Evolutionary conservation across 163 green algal genomes (phyloP), one percentile per base, ranked within the genome.

Genomic region (Chlamydomonas reinhardtii): DNA sequence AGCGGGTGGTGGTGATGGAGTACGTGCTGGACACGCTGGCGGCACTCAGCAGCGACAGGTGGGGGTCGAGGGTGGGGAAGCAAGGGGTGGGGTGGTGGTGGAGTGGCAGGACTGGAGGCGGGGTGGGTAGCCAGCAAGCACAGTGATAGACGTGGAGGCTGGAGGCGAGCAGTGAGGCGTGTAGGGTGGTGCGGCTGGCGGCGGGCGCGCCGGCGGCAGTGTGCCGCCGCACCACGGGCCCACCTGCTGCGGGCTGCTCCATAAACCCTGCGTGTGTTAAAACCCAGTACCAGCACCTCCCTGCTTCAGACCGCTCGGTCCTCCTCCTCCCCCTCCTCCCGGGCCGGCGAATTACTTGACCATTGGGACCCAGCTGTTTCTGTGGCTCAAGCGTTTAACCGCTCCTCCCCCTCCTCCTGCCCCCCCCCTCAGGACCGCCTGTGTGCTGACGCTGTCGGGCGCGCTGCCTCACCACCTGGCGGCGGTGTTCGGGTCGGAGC

Each of bases 1-100:
- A 99, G 76, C 90, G 94, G 27, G 92, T 98, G 69, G 88, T 98
- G 17, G 93, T 92, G 9, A 95, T 98, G 89, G 96, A 98, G 82
- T 97, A 97, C 82, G 94, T 98, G 82, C 77, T 97, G 31, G 96
- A 99, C 90, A 97, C 93, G 2, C 82, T 98, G 34, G 62, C 71
- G 2, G 90, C 88, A 29, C 98, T 97, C 89, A 94, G 97, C 52
- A 91, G 85, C 14, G 91, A 97, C 83, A 92, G 88, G 90, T 91
- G 78, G 68, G 35, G 32, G 69, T 65, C 27, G 20, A 34, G 81
- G 22, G 25, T 48, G 27, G 37, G 43, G 12, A 1, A 22, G 48
- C 11, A 56, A 14, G 6, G 48, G 48, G 48, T 56, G 48, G 48
- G 29, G 70, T 29, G 52, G 0, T 59, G 29, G 35, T 12, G 22